These are phyloP conservation scores for Phaeoacremonium minimum DNA, from an alignment of 2,329 filamentous ascomycete genomes.

Conservation along the genomic window DNA sequence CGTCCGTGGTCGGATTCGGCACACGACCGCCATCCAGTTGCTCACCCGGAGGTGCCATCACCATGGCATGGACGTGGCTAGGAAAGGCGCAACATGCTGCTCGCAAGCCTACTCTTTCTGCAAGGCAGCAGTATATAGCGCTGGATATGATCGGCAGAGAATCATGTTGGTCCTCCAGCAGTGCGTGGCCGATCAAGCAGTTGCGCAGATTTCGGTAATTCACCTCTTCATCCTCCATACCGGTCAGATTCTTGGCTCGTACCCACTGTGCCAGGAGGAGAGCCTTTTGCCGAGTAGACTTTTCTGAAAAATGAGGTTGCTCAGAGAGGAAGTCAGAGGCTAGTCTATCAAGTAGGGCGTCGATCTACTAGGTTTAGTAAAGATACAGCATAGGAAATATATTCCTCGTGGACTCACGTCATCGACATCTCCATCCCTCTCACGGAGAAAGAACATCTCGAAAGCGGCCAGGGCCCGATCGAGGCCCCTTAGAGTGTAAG, in stretches of 20 bases:
- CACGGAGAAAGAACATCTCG: conserved; percentile 82
- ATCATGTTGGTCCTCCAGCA: conserved; percentile 68
- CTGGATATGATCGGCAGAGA: conserved; percentile 84
- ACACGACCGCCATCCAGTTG: conserved; percentile 51
- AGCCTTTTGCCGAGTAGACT: conserved; percentile 65
- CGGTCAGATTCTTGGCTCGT: conserved; percentile 62
- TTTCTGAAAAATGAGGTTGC: conserved; percentile 45
- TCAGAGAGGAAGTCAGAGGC: conserved; percentile 50
- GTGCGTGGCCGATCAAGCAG: conserved; percentile 79
- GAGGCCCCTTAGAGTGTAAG: conserved; percentile 34
- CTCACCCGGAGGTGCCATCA: conserved; percentile 56
- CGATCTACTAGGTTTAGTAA: no score
- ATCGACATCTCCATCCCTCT: conserved; percentile 65
- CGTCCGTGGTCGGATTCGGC: conserved; percentile 30
- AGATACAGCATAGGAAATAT: no score
- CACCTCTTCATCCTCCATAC: conserved; percentile 57
- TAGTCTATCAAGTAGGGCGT: conserved; percentile 60
- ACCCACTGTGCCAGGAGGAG: conserved; percentile 66
- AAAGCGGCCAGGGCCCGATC: conserved; percentile 78
- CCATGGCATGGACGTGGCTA: conserved; percentile 78
- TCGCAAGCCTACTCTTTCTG: conserved; percentile 67
- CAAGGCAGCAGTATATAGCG: conserved; percentile 80
- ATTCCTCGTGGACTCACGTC: conserved; percentile 60
- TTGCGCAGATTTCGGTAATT: conserved; percentile 80
- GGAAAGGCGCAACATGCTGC: conserved; percentile 79